A percentile compares a stretch with the other conserved stretches of the same genome.
Evolutionary conservation across 257 asterid species (phyloP).

Genomic region (Solanum pinnatisectum): DNA sequence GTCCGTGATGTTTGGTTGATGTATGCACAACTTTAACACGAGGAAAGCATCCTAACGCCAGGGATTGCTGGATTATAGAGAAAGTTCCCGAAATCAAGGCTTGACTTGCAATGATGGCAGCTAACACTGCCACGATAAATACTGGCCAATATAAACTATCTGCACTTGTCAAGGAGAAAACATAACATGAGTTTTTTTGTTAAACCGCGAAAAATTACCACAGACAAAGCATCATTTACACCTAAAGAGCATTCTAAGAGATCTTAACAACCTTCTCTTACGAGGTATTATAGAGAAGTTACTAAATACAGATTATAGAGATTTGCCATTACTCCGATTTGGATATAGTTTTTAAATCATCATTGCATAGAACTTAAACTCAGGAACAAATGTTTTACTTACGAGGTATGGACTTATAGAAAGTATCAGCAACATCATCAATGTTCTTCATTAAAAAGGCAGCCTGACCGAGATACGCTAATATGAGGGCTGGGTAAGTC

Average conservation of each 20-base stretch:
- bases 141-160: conserved; percentile 49
- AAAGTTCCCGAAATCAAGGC: conserved; percentile 53
- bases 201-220: not conserved
- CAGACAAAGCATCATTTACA: not conserved
- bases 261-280: not conserved
- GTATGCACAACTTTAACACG: conserved; percentile 49
- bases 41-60: conserved; percentile 55
- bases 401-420: conserved; percentile 53
- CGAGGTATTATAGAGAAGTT: too few species aligned
- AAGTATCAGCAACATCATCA: conserved; percentile 15
- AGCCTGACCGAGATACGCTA: conserved; percentile 51
- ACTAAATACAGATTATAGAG: not conserved
- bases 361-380: not conserved
- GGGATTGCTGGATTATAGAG: conserved; percentile 47
- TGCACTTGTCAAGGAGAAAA: conserved; percentile 4
- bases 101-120: conserved; percentile 52
- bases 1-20: conserved; percentile 35
- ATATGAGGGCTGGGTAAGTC: conserved; percentile 35
- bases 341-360: not conserved
- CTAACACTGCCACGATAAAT: conserved; percentile 37
- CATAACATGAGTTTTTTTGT: not conserved
- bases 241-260: not conserved
- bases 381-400: not conserved
- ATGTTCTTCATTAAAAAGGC: conserved; percentile 35
- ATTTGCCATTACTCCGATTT: not conserved